Percentiles rank a stretch among this genome's conserved stretches.
phyloP scores from a whole-genome alignment of 352 stramenopile genomes.

The Pythium utonaiense region DNA sequence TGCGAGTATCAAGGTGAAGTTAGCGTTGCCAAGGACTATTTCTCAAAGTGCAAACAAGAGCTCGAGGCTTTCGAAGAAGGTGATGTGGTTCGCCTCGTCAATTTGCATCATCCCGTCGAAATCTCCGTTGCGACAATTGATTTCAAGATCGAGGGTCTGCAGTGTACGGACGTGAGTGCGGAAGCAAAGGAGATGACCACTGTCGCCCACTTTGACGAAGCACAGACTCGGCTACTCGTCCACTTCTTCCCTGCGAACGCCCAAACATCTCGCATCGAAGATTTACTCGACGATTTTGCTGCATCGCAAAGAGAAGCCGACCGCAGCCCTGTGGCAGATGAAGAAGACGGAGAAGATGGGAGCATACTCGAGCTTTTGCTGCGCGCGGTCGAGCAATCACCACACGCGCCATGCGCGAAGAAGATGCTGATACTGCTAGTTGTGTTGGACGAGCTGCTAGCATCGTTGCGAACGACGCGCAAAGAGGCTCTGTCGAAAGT shows the following conservation, averaged over 20 bases:
- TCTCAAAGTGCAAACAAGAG: slow-evolving; percentile 42
- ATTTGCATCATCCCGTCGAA: slow-evolving; percentile 33
- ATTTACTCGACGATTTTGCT: slow-evolving; percentile 56
- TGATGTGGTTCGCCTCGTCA: slow-evolving; percentile 31
- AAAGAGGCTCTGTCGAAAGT: not conserved
- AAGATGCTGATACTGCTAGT: slow-evolving; percentile 19
- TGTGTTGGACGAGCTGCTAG: slow-evolving; percentile 9
- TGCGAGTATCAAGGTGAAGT: slow-evolving; percentile 40
- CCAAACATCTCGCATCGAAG: slow-evolving; percentile 39
- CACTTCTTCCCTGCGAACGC: slow-evolving; percentile 53
- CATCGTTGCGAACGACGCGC: not conserved
- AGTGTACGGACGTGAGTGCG: slow-evolving; percentile 52
- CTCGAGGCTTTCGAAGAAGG: slow-evolving; percentile 1
- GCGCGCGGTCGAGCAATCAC: slow-evolving; percentile 10
- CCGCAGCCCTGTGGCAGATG: not conserved
- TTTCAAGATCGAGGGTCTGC: slow-evolving; percentile 46
- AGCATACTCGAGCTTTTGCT: slow-evolving; percentile 12
- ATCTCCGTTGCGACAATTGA: slow-evolving; percentile 42
- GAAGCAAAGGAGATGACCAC: slow-evolving; percentile 45
- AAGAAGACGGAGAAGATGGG: not conserved
- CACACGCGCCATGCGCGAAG: not conserved
- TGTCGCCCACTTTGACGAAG: slow-evolving; percentile 33
- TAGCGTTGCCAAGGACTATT: slow-evolving; percentile 50
- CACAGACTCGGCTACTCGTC: slow-evolving; percentile 33
- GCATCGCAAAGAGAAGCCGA: slow-evolving; percentile 2